A percentile compares a stretch with the other conserved stretches of the same genome.
Evolutionary conservation across 2,329 filamentous ascomycete species (phyloP).

Genomic region (Colletotrichum sp.): DNA sequence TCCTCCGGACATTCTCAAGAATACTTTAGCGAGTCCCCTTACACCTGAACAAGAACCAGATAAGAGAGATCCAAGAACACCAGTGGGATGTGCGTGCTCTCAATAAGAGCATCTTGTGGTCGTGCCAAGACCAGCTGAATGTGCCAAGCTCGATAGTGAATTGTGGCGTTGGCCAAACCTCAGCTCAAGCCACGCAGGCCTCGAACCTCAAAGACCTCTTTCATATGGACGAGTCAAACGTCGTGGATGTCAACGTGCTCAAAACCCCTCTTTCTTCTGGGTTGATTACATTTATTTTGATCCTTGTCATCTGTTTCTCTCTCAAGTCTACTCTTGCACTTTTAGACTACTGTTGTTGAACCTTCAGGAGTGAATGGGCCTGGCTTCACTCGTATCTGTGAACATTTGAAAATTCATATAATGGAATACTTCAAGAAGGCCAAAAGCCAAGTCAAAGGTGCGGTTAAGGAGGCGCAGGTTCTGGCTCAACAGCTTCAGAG

Average conservation of each 20-base stretch:
- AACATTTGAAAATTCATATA: background rate
- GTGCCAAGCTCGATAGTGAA: background rate
- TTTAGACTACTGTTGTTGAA: background rate
- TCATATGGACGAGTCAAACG: background rate
- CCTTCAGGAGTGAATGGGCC: background rate
- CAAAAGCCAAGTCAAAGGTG: background rate
- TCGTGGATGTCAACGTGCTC: background rate
- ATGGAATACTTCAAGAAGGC: background rate
- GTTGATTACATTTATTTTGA: background rate
- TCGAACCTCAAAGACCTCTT: background rate
- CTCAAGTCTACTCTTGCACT: background rate
- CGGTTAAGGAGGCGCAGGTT: background rate
- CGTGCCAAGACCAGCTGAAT: background rate
- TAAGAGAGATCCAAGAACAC: background rate
- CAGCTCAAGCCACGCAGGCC: background rate
- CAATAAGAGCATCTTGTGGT: background rate
- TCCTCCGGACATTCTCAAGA: background rate
- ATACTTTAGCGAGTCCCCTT: background rate
- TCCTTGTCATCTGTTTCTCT: background rate
- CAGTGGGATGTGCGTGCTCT: background rate
- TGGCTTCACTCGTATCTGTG: background rate
- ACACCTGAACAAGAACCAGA: background rate
- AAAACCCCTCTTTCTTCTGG: background rate
- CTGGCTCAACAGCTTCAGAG: background rate
- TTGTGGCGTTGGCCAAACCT: background rate